These are phyloP conservation scores for Colletotrichum sp. DNA, from an alignment of 2,329 filamentous ascomycete genomes.

Conservation along the genomic window DNA sequence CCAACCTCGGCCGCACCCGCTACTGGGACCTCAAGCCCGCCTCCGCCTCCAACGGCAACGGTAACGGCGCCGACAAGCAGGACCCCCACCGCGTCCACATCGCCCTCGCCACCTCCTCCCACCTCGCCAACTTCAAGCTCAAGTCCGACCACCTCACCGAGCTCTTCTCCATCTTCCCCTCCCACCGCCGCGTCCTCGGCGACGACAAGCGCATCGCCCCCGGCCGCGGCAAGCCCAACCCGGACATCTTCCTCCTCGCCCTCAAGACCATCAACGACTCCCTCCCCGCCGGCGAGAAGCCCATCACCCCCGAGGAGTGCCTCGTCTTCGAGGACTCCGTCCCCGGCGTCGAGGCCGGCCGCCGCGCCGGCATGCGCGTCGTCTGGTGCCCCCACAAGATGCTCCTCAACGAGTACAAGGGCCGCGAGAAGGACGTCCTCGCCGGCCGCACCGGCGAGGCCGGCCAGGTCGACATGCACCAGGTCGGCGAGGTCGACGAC, in stretches of 20 bases:
- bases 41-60: conserved; percentile 25
- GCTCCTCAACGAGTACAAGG: conserved; percentile 76
- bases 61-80: conserved; percentile 23
- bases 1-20: conserved; percentile 58
- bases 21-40: conserved; percentile 49
- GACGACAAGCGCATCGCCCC: conserved; percentile 80
- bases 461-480: conserved; percentile 57
- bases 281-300: conserved; percentile 64
- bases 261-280: conserved; percentile 83
- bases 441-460: conserved; percentile 81
- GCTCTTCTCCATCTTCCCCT: conserved; percentile 70
- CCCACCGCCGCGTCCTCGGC: conserved; percentile 77
- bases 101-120: conserved; percentile 84
- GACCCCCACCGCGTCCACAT: conserved; percentile 66
- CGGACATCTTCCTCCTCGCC: conserved; percentile 92
- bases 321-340: conserved; percentile 97
- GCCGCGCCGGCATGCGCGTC: conserved; percentile 92
- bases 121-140: conserved; percentile 73
- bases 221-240: conserved; percentile 91
- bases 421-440: conserved; percentile 80
- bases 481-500: conserved; percentile 62
- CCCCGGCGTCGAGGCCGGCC: conserved; percentile 87
- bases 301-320: conserved; percentile 83
- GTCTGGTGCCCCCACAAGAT: conserved; percentile 89
- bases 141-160: conserved; percentile 72